Conservation (phyloP, 257 asterid genomes). For the Vinca minor region DNA sequence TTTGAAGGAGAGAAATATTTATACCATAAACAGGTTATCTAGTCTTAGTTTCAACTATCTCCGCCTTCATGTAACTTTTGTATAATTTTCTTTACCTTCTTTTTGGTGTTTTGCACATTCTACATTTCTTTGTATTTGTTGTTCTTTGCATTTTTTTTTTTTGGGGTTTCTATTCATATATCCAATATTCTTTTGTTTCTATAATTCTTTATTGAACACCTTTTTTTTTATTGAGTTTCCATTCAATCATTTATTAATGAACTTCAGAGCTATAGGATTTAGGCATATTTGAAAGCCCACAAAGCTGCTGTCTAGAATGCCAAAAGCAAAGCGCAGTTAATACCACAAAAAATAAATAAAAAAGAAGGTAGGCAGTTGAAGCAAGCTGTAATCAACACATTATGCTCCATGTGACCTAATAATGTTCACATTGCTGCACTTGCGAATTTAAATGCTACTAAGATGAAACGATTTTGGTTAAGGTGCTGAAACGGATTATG, state of each 20-base stretch:
- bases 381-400: too few species aligned
- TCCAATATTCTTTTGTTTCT: background rate
- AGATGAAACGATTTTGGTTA: too few species aligned
- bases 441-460: too few species aligned
- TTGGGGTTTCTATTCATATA: background rate
- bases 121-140: conserved; percentile 19
- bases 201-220: conserved; percentile 2
- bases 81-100: background rate
- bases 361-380: too few species aligned
- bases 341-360: too few species aligned
- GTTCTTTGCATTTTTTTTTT: background rate
- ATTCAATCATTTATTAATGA: background rate
- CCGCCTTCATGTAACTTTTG: conserved; percentile 10
- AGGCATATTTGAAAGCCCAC: too few species aligned
- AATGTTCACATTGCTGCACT: background rate
- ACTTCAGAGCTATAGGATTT: background rate
- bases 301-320: too few species aligned
- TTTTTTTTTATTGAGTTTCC: background rate
- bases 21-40: background rate
- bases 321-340: too few species aligned
- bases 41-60: background rate
- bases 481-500: background rate
- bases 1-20: background rate
- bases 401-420: too few species aligned
- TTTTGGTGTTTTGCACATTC: conserved; percentile 3